Percentiles rank a stretch among this genome's conserved stretches.
Conservation (phyloP, 2,329 filamentous ascomycete genomes). For the Fusarium irregulare region DNA sequence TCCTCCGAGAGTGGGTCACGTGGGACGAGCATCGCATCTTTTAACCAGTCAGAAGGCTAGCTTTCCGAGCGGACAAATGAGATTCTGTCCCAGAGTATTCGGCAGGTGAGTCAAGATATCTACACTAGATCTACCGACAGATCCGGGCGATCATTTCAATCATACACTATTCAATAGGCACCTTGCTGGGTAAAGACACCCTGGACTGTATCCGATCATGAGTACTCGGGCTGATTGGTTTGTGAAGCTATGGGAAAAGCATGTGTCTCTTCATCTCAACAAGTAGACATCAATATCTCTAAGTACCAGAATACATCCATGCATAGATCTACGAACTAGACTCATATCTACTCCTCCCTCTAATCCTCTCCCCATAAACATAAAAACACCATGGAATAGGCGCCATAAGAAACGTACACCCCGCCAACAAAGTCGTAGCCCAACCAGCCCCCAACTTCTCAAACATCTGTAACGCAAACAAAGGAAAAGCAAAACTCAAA, state of each 20-base stretch:
- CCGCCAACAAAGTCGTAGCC: conserved; percentile 24
- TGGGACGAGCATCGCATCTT: neutral
- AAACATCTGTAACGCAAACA: conserved; percentile 34
- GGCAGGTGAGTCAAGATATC: conserved; percentile 3
- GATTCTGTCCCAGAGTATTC: neutral
- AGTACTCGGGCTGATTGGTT: no score
- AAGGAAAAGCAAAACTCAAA: conserved; percentile 21
- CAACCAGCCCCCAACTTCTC: conserved; percentile 16
- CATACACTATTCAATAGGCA: neutral
- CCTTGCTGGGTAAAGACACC: neutral
- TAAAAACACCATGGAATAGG: conserved; percentile 36
- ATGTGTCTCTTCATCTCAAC: no score
- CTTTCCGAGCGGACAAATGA: conserved; percentile 20
- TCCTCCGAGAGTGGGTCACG: conserved; percentile 1
- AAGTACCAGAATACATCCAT: no score
- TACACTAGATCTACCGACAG: neutral
- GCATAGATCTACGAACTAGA: neutral
- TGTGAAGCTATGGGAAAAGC: no score
- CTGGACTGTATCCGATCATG: no score
- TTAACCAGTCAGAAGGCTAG: neutral
- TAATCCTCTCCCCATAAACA: conserved; percentile 2
- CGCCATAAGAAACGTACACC: conserved; percentile 9
- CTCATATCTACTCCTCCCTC: conserved; percentile 28
- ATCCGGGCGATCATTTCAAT: neutral
- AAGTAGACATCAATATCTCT: no score